Percentiles rank a stretch among this genome's conserved stretches.
These are phyloP conservation scores for Sphagnum magellanicum DNA, from an alignment of 228 moss, liverwort and hornwort species.

Conservation along the genomic window DNA sequence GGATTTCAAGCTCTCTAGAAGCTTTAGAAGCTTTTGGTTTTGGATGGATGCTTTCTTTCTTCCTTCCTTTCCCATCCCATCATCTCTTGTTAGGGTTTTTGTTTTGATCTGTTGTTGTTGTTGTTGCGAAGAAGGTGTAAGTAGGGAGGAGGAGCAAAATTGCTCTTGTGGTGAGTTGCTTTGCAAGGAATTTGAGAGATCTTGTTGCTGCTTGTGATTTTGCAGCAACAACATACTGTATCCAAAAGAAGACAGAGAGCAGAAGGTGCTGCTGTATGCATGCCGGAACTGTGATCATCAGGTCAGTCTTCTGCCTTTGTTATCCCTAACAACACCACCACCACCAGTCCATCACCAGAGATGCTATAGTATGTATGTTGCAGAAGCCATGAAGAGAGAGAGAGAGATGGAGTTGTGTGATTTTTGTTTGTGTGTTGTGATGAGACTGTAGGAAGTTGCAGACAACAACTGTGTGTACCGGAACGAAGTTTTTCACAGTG, in stretches of 20 bases:
- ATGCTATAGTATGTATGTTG: not conserved
- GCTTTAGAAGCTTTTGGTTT: no score
- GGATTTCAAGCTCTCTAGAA: no score
- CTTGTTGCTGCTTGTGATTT: not conserved
- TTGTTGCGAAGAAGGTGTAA: not conserved
- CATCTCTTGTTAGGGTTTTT: not conserved
- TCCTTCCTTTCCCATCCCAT: not conserved
- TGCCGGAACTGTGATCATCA: constrained; percentile 99
- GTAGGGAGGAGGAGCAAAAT: not conserved
- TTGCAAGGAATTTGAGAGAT: no score
- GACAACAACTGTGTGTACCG: constrained; percentile 97
- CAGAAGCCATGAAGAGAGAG: not conserved
- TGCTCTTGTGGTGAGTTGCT: no score
- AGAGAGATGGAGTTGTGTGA: not conserved
- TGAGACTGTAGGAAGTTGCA: constrained; percentile 67
- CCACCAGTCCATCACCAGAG: no score
- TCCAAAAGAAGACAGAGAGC: constrained; percentile 90
- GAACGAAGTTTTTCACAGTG: constrained; percentile 91
- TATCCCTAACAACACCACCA: no score
- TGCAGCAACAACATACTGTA: constrained; percentile 96
- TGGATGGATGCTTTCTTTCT: not conserved
- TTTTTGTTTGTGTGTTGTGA: not conserved
- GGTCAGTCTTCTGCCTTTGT: constrained; percentile 22
- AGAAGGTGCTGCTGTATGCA: constrained; percentile 84
- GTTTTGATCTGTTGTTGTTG: not conserved